These are phyloP conservation scores for Starmera stellimalicola DNA, from an alignment of 1,139 yeast species.

Conservation along the genomic window DNA sequence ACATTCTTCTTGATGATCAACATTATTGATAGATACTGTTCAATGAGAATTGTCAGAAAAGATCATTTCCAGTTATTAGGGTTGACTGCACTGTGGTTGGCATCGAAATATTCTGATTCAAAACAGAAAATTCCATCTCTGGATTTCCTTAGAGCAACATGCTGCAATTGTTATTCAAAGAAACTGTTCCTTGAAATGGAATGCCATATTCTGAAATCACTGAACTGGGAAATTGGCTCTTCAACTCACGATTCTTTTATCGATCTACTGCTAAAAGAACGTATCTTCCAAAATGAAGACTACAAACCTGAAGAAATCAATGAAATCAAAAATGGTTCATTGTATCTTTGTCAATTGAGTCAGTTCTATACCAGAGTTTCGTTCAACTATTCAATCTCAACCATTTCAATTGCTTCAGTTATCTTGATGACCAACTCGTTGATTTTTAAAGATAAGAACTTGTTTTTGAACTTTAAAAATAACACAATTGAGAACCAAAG, in stretches of 20 bases:
- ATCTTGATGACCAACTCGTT: constrained; percentile 12
- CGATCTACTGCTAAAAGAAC: constrained; percentile 38
- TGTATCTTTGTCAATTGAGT: constrained; percentile 55
- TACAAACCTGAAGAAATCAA: constrained; percentile 25
- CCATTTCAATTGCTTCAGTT: constrained; percentile 48
- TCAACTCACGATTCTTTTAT: constrained; percentile 57
- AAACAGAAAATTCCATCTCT: constrained; percentile 57
- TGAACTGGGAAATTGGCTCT: constrained; percentile 45
- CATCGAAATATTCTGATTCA: constrained; percentile 62
- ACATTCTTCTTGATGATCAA: constrained; percentile 76
- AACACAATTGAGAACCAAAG: constrained; percentile 2
- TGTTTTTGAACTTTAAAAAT: constrained; percentile 4
- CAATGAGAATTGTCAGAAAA: constrained; percentile 77
- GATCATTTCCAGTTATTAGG: constrained; percentile 59
- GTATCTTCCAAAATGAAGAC: constrained; percentile 9
- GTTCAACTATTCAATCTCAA: constrained; percentile 44
- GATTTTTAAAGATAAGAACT: constrained; percentile 6
- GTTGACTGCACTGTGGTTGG: constrained; percentile 63
- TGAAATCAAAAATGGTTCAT: constrained; percentile 45
- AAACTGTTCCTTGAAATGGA: constrained; percentile 60
- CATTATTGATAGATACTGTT: constrained; percentile 83
- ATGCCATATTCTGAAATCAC: constrained; percentile 49
- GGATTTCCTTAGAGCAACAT: constrained; percentile 34
- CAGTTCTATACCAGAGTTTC: constrained; percentile 54
- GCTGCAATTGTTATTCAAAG: constrained; percentile 55